These are phyloP conservation scores for Herpotrichia juniperi DNA, from an alignment of 2,329 filamentous ascomycete species.

Conservation along the genomic window DNA sequence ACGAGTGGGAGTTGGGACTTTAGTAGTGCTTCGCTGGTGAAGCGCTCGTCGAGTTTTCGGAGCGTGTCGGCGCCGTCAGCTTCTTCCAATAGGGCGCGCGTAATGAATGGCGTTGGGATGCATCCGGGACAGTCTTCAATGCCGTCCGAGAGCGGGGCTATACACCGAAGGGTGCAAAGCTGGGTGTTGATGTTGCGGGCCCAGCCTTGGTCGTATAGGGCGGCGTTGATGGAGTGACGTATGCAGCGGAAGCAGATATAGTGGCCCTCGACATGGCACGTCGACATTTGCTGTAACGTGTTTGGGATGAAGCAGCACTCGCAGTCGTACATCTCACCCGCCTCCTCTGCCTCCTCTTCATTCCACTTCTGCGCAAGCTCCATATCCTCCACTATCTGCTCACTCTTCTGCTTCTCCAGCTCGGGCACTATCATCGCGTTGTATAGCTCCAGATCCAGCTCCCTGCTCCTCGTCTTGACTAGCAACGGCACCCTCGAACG, in stretches of 20 bases:
- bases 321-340: slow-evolving; percentile 67
- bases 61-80: slow-evolving; percentile 74
- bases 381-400: slow-evolving; percentile 48
- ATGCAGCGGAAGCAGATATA: slow-evolving; percentile 84
- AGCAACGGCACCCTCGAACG: slow-evolving; percentile 66
- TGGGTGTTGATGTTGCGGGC: slow-evolving; percentile 75
- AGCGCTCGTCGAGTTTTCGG: slow-evolving; percentile 76
- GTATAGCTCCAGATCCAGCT: slow-evolving; percentile 58
- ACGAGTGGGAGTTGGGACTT: slow-evolving; percentile 77
- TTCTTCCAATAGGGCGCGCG: slow-evolving; percentile 72
- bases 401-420: slow-evolving; percentile 45
- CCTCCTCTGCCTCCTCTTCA: slow-evolving; percentile 55
- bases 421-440: slow-evolving; percentile 51
- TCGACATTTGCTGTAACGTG: slow-evolving; percentile 75
- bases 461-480: slow-evolving; percentile 67
- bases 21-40: slow-evolving; percentile 76
- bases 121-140: slow-evolving; percentile 69
- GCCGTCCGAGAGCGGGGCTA: slow-evolving; percentile 70
- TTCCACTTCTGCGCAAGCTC: slow-evolving; percentile 53
- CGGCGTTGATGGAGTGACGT: slow-evolving; percentile 80
- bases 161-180: slow-evolving; percentile 77
- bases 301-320: slow-evolving; percentile 77
- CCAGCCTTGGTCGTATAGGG: slow-evolving; percentile 93
- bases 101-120: slow-evolving; percentile 72
- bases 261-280: slow-evolving; percentile 72